A percentile compares a stretch with the other conserved stretches of the same genome.
Conservation (phyloP, 495 filamentous ascomycete species). For the Articulospora tetracladia region DNA sequence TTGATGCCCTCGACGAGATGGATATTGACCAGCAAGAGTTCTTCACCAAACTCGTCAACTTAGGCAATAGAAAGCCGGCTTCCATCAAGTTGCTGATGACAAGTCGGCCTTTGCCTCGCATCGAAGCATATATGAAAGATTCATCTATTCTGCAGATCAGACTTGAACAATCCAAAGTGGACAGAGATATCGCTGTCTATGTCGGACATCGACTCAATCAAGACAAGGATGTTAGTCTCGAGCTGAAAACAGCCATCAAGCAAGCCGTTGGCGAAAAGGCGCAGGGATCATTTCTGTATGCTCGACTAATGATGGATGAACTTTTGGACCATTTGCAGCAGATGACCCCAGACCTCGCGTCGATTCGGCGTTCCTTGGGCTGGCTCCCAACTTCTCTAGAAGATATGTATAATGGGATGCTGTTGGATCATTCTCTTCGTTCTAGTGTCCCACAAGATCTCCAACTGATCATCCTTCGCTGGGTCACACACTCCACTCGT, state of each 20-base stretch:
- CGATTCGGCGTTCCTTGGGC: conserved; percentile 10
- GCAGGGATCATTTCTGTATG: conserved; percentile 40
- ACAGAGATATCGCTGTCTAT: conserved; percentile 11
- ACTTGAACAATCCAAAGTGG: conserved; percentile 9
- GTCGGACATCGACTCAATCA: background rate
- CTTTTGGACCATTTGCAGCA: background rate
- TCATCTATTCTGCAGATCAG: conserved; percentile 14
- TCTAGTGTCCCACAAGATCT: conserved; percentile 24
- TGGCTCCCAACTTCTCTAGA: conserved; percentile 34
- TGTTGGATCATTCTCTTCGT: conserved; percentile 32
- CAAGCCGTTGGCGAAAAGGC: background rate
- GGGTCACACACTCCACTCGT: conserved; percentile 41
- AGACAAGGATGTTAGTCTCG: background rate
- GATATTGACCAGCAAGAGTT: conserved; percentile 5
- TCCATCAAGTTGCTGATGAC: conserved; percentile 22
- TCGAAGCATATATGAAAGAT: conserved; percentile 14
- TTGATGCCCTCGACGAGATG: conserved; percentile 45
- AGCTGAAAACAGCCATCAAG: background rate
- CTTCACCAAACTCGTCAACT: background rate
- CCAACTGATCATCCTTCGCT: conserved; percentile 12
- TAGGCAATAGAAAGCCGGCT: background rate
- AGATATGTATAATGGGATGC: conserved; percentile 43
- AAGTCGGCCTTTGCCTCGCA: conserved; percentile 13
- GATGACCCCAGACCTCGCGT: conserved; percentile 2
- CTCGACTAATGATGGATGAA: conserved; percentile 42